A percentile compares a stretch with the other conserved stretches of the same genome.
phyloP scores from a whole-genome alignment of 1,139 yeast species.

The Protomyces macrosporus region DNA sequence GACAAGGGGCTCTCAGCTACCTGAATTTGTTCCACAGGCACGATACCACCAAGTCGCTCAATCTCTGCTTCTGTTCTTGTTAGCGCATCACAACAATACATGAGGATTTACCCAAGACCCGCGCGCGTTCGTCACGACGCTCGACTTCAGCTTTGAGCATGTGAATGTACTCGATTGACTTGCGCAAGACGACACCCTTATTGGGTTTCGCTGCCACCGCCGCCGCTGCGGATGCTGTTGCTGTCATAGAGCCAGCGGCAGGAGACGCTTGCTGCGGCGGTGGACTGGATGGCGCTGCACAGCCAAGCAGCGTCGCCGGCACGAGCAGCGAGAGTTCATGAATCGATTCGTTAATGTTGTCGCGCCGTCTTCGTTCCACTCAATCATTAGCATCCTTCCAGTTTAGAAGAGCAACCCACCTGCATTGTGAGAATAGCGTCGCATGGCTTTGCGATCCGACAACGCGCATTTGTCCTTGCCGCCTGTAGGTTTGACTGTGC shows the following conservation, averaged over 20 bases:
- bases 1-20: not conserved
- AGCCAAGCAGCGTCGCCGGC: slow-evolving; percentile 42
- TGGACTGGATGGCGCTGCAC: slow-evolving; percentile 23
- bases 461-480: slow-evolving; percentile 9
- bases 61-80: slow-evolving; percentile 16
- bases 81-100: not conserved
- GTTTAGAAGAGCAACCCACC: slow-evolving; percentile 16
- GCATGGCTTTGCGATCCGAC: slow-evolving; percentile 42
- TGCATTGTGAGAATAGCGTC: slow-evolving; percentile 44
- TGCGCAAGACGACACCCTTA: slow-evolving; percentile 81
- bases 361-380: slow-evolving; percentile 66
- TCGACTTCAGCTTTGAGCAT: slow-evolving; percentile 71
- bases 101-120: slow-evolving; percentile 25
- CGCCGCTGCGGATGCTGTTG: slow-evolving; percentile 29
- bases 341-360: slow-evolving; percentile 82
- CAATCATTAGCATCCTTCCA: slow-evolving; percentile 30
- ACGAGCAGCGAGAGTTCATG: slow-evolving; percentile 69
- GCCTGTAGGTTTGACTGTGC: not conserved
- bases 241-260: slow-evolving; percentile 21
- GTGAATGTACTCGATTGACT: slow-evolving; percentile 78
- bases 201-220: slow-evolving; percentile 58
- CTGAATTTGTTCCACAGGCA: not conserved
- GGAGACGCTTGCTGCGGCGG: slow-evolving; percentile 11
- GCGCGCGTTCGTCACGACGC: slow-evolving; percentile 42
- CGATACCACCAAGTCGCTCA: slow-evolving; percentile 13